Evolutionary conservation across 176 grass and related monocot genomes (phyloP).

Genomic region (Hordeum marinum): DNA sequence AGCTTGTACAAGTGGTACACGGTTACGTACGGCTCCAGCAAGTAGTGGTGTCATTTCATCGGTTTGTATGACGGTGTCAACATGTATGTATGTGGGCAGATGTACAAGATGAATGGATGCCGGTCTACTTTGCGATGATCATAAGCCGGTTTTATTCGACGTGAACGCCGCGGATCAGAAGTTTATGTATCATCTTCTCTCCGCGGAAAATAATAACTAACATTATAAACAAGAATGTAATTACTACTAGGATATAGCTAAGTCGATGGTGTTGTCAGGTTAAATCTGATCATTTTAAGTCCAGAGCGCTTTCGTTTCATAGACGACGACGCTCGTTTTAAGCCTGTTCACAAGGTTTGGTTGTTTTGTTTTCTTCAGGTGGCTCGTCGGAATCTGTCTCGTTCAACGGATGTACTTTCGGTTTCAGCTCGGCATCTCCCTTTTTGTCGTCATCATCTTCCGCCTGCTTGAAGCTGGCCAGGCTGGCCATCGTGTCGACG

Average conservation of each 20-base stretch:
- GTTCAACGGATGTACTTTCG: constrained; percentile 34
- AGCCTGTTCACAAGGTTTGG: constrained; percentile 17
- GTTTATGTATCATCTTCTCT: neutral
- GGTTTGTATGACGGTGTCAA: neutral
- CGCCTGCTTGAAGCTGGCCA: constrained; percentile 43
- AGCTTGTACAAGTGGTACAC: neutral
- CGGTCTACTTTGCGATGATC: neutral
- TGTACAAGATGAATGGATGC: neutral
- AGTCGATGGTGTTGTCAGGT: neutral
- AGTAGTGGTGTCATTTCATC: neutral
- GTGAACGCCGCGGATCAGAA: constrained; percentile 13
- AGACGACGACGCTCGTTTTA: neutral
- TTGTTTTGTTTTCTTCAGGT: constrained; percentile 2
- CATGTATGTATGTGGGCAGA: constrained; percentile 21
- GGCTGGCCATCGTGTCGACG: constrained; percentile 45
- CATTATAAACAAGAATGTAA: neutral
- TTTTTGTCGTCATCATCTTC: constrained; percentile 47
- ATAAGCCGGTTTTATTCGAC: constrained; percentile 32
- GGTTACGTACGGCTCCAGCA: neutral
- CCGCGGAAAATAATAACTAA: constrained; percentile 42
- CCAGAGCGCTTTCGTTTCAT: neutral
- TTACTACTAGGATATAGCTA: neutral
- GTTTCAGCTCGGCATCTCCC: constrained; percentile 28
- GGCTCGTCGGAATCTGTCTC: constrained; percentile 22
- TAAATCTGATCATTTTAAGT: neutral